These are phyloP conservation scores for Phytophthora hybrid DNA, from an alignment of 352 stramenopile species.

Conservation along the genomic window DNA sequence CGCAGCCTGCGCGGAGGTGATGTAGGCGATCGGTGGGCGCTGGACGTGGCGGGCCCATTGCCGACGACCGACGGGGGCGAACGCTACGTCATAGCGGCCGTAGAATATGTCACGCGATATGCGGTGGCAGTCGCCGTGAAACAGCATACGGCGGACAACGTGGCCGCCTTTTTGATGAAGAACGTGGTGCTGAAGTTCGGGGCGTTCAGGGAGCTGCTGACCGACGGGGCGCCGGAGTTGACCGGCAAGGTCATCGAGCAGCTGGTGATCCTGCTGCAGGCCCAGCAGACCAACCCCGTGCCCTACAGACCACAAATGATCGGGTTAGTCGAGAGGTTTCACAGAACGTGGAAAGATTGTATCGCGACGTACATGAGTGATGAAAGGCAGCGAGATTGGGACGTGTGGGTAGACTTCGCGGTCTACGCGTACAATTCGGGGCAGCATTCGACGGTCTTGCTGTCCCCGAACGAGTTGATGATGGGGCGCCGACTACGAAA, in stretches of 20 bases:
- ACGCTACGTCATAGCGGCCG: neutral
- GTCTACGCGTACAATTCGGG: neutral
- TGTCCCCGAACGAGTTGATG: conserved; percentile 3
- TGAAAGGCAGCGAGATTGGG: neutral
- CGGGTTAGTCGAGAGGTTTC: neutral
- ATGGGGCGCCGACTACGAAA: neutral
- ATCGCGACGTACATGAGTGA: neutral
- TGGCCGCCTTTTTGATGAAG: neutral
- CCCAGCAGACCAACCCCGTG: neutral
- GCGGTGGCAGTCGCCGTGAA: neutral
- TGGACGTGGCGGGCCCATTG: neutral
- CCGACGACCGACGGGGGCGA: neutral
- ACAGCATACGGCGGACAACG: neutral
- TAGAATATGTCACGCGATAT: neutral
- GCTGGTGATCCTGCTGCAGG: neutral
- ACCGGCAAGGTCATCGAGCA: neutral
- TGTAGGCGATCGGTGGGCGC: neutral
- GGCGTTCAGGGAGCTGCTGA: neutral
- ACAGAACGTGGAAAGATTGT: neutral
- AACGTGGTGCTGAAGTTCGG: neutral
- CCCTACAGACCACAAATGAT: neutral
- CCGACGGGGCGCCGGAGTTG: neutral
- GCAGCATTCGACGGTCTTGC: neutral
- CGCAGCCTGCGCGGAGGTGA: neutral
- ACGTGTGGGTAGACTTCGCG: neutral